A percentile compares a stretch with the other conserved stretches of the same genome.
Conservation (phyloP, 306 rosid species). For the Corylus americana region DNA sequence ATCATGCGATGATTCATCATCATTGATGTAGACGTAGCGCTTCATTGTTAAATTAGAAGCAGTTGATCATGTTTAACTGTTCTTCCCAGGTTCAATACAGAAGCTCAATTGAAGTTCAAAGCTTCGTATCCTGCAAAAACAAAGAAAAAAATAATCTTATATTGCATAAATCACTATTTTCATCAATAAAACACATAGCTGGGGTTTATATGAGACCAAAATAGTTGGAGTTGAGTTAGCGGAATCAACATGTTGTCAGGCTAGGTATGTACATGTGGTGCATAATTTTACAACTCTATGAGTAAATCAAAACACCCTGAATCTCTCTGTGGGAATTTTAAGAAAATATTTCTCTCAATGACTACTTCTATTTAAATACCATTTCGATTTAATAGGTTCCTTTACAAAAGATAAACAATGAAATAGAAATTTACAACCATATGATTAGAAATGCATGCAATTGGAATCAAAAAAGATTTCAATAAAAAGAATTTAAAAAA, state of each 20-base stretch:
- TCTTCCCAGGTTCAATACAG: constrained; percentile 13
- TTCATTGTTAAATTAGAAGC: constrained; percentile 65
- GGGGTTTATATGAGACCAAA: background rate
- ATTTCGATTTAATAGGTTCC: too few relatives aligned
- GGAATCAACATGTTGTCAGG: background rate
- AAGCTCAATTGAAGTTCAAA: constrained; percentile 9
- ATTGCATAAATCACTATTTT: background rate
- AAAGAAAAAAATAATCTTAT: background rate
- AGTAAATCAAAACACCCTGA: too few relatives aligned
- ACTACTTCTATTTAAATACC: too few relatives aligned
- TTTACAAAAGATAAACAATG: background rate
- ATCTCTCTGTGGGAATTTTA: background rate
- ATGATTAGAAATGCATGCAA: background rate
- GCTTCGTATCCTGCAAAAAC: constrained; percentile 15
- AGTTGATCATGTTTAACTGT: constrained; percentile 16
- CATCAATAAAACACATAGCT: background rate
- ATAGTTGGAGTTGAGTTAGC: background rate
- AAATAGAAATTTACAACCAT: background rate
- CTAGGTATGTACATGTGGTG: background rate
- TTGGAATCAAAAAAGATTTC: background rate
- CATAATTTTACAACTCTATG: background rate
- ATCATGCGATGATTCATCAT: constrained; percentile 64
- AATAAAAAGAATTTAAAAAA: background rate
- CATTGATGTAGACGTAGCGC: constrained; percentile 82
- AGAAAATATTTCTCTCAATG: background rate